Base-by-base conservation (phyloP, 2,329 filamentous ascomycete species). In the Penicillium aurantiogriseum region DNA sequence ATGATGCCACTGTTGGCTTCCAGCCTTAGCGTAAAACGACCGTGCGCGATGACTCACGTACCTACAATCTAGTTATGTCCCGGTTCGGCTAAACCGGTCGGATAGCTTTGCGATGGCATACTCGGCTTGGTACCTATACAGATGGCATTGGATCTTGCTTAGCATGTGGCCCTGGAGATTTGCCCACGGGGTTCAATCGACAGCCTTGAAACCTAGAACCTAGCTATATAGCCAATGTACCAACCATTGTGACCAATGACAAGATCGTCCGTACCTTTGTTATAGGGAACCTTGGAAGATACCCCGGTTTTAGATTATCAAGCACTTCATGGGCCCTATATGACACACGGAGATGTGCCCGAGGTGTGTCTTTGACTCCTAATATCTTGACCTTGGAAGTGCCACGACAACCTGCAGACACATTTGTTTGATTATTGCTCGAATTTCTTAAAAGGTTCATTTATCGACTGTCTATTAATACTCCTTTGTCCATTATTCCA, bases 21-120 rank as follows among this genome's bases (percentile, higher is more conserved):
- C 25, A 31, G 39, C 44, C 40, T n/a, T 35, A 43, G 21, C 21
- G n/a, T 15, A 36, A 19, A 46, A 33, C 10, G 43, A 19, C 61
- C 58, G 60, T 61, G 56, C 56, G 54, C 21, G 45, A 56, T 66
- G 64, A 66, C 39, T 66, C 64, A 66, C 59, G 52, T 61, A 55
- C 57, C 59, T 58, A 55, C 59, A 57, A 58, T 23, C 23, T n/a
- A n/a, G n/a, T n/a, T 46, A 39, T 19, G 31, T 46, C 35, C 42
- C 51, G 19, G 42, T 44, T 51, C 45, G 45, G 38, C 39, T 35
- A 33, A 44, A 17, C 31, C 53, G 46, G 21, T 51, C 53, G 53
- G 46, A 51, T 23, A 44, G 38, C 17, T 42, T 36, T 42, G 52
- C 38, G 38, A 55, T 42, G 25, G 48, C 8, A 27, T 31, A 21